A percentile compares a stretch with the other conserved stretches of the same genome.
Evolutionary conservation across 495 filamentous ascomycete genomes (phyloP).

Genomic region (Penicillium canariense): DNA sequence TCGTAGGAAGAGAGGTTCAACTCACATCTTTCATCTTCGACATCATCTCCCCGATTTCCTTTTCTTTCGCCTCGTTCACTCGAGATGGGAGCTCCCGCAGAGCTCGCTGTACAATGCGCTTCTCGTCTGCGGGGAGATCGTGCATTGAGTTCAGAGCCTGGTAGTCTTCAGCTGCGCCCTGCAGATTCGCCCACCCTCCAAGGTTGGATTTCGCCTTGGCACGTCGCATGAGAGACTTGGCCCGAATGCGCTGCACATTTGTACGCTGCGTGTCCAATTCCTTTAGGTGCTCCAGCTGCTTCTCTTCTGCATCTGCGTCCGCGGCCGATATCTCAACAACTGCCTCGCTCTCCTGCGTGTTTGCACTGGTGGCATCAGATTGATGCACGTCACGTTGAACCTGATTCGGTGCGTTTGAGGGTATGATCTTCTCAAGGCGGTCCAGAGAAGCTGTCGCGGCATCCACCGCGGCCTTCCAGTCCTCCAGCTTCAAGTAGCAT

Average conservation of each 20-base stretch:
- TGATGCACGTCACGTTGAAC: slow-evolving; percentile 20
- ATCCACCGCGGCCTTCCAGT: slow-evolving; percentile 81
- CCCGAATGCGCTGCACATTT: slow-evolving; percentile 73
- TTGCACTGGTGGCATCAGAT: slow-evolving; percentile 15
- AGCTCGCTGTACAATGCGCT: slow-evolving; percentile 61
- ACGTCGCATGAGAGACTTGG: slow-evolving; percentile 83
- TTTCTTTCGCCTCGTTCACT: slow-evolving; percentile 73
- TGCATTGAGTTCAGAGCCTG: slow-evolving; percentile 54
- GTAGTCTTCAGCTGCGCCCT: slow-evolving; percentile 78
- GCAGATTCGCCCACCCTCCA: slow-evolving; percentile 75
- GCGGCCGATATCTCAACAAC: slow-evolving; percentile 54
- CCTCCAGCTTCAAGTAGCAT: slow-evolving; percentile 81
- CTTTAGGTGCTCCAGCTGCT: slow-evolving; percentile 52
- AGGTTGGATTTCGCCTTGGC: slow-evolving; percentile 70
- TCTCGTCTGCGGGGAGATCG: slow-evolving; percentile 62
- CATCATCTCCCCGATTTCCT: slow-evolving; percentile 94
- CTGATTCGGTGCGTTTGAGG: slow-evolving; percentile 26
- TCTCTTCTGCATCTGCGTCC: slow-evolving; percentile 58
- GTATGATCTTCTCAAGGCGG: slow-evolving; percentile 60
- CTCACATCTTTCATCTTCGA: slow-evolving; percentile 84
- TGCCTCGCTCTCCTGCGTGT: slow-evolving; percentile 23
- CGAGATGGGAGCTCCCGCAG: slow-evolving; percentile 60
- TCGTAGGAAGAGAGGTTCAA: slow-evolving; percentile 9
- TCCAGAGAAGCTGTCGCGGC: slow-evolving; percentile 72
- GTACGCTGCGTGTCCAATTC: slow-evolving; percentile 49